Conservation (phyloP, 768 basidiomycete species). For the Arthromyces matolae region DNA sequence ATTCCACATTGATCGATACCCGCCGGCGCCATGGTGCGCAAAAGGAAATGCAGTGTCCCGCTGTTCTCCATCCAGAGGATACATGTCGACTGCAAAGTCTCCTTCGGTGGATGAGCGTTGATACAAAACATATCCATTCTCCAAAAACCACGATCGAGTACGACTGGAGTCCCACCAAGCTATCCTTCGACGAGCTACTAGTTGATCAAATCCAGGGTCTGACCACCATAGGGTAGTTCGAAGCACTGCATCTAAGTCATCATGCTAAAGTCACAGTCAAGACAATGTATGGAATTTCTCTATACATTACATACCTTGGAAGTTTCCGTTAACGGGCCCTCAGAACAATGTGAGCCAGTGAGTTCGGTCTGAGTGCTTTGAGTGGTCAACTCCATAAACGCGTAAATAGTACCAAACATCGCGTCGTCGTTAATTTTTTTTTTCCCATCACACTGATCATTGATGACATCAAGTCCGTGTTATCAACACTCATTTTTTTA, state of each 20-base stretch:
- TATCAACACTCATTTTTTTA: too few species aligned
- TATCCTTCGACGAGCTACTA: not conserved
- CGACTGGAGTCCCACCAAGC: slow-evolving; percentile 3
- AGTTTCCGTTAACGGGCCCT: too few species aligned
- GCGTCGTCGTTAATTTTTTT: not conserved
- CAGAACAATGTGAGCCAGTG: too few species aligned
- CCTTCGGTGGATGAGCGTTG: not conserved
- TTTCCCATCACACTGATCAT: too few species aligned
- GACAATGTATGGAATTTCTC: too few species aligned
- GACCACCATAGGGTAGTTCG: not conserved
- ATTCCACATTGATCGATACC: not conserved
- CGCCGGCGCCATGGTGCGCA: not conserved
- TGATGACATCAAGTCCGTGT: too few species aligned
- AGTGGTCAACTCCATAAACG: too few species aligned
- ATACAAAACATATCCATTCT: slow-evolving; percentile 1
- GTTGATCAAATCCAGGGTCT: not conserved
- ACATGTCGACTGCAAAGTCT: not conserved
- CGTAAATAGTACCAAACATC: not conserved
- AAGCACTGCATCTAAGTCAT: not conserved
- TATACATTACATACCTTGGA: too few species aligned
- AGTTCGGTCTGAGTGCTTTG: too few species aligned
- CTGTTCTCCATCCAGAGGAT: not conserved
- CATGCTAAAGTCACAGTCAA: too few species aligned
- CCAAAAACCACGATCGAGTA: not conserved
- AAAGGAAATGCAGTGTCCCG: not conserved